Base-by-base conservation (phyloP, 495 filamentous ascomycete species). In the Sporormia fimetaria region DNA sequence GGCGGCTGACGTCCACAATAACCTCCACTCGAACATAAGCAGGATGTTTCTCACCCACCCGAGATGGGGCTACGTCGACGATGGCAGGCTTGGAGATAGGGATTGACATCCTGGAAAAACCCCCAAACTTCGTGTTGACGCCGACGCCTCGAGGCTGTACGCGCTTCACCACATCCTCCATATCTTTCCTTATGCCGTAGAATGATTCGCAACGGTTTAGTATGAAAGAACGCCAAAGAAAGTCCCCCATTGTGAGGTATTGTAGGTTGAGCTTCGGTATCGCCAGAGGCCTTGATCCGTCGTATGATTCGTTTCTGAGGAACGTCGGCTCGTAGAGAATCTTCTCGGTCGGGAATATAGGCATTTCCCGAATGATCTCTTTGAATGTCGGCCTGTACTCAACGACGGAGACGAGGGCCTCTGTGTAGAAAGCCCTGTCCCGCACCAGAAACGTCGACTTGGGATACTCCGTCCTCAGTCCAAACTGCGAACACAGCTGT, bases 231-330 rank as follows among this genome's bases (percentile, higher is more conserved):
- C 90, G 72, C 85, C 85, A 96, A 7, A 99, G 70, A 51, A 96
- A 96, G 58, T 99, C 90, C 3, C 90, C 87, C 23, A 94, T 74
- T 6, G 85, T 88, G 18, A 99, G 71, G 57, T 99, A 96, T 52
- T 96, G 90, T 27, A 99, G 69, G 55, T 94, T 96, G 34, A 96
- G 63, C 51, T 96, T 99, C 2, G 90, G 90, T 37, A 99, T 78
- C 4, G 90, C 84, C 33, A 99, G 67, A 7, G 90, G 87, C 18
- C 75, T 74, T 24, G 87, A 86, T 25, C 88, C 90, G 59, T 93
- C 78, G 47, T 95, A 99, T 9, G 71, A 71, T 52, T 94, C 87
- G 42, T 88, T 88, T 32, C 88, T 74, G 43, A 90, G 59, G 21
- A 94, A 68, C n/a, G 78, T 74, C 32, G 73, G 65, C 37, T 96